Conservation (phyloP, 2,329 filamentous ascomycete species). For the Pyrenophora seminiperda region DNA sequence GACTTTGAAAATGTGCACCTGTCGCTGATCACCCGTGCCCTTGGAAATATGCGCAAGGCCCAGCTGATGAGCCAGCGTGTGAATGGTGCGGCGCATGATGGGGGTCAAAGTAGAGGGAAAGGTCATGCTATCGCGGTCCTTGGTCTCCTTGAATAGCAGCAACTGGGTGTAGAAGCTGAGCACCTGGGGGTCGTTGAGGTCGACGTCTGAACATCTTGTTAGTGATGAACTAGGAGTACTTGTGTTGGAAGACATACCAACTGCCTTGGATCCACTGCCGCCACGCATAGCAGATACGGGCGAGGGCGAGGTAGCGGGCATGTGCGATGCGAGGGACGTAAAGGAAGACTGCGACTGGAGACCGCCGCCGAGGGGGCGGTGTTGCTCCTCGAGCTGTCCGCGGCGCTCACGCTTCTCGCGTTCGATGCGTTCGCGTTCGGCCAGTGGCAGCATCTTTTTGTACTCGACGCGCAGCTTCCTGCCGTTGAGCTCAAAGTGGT, state of each 20-base stretch:
- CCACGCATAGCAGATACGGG: constrained; percentile 65
- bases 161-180: constrained; percentile 90
- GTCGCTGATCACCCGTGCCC: constrained; percentile 82
- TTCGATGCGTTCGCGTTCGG: constrained; percentile 93
- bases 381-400: constrained; percentile 95
- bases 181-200: constrained; percentile 88
- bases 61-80: constrained; percentile 95
- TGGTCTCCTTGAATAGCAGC: constrained; percentile 83
- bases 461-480: constrained; percentile 96
- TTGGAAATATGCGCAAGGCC: constrained; percentile 88
- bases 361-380: constrained; percentile 72
- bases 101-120: constrained; percentile 83
- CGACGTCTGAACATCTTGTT: constrained; percentile 64
- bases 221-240: constrained; percentile 14
- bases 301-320: constrained; percentile 68
- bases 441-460: constrained; percentile 98
- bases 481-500: constrained; percentile 93
- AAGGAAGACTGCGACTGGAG: constrained; percentile 86
- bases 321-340: constrained; percentile 71
- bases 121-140: constrained; percentile 76
- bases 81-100: constrained; percentile 84
- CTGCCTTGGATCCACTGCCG: constrained; percentile 49
- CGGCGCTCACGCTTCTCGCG: constrained; percentile 95
- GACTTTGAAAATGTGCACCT: constrained; percentile 85
- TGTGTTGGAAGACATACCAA: constrained; percentile 44